A percentile compares a stretch with the other conserved stretches of the same genome.
These are phyloP conservation scores for Pascua sp. DNA, from an alignment of 1,284 basidiomycete genomes.

Conservation along the genomic window DNA sequence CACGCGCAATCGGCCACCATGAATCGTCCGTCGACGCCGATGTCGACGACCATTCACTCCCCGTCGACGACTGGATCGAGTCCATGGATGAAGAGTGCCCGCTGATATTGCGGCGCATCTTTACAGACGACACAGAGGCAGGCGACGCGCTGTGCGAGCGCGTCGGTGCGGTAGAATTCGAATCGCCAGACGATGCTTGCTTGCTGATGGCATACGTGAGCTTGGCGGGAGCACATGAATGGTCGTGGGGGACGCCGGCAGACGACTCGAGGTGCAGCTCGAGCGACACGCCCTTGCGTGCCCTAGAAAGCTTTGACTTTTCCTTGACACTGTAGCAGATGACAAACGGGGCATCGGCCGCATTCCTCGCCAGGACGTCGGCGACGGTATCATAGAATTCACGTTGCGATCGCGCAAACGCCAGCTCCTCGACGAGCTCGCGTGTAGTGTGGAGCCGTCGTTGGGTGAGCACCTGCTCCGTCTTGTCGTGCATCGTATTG, in stretches of 20 bases:
- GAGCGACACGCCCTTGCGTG: background rate
- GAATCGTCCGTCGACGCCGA: background rate
- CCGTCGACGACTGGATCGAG: no score
- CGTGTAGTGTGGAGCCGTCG: conserved; percentile 17
- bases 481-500: conserved; percentile 22
- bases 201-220: background rate
- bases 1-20: conserved; percentile 27
- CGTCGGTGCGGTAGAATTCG: no score
- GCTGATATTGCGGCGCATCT: no score
- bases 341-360: conserved; percentile 26
- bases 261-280: conserved; percentile 17
- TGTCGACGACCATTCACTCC: no score
- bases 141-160: no score
- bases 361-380: conserved; percentile 14
- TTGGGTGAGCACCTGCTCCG: conserved; percentile 13
- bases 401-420: conserved; percentile 8
- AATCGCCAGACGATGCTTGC: no score
- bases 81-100: no score
- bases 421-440: conserved; percentile 16
- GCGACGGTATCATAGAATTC: conserved; percentile 18
- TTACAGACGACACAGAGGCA: no score
- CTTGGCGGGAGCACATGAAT: conserved; percentile 10
- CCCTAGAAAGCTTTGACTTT: no score
- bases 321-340: conserved; percentile 22
- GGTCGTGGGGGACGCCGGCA: conserved; percentile 20